These are phyloP conservation scores for Basidiobolus meristosporus DNA, from an alignment of 371 early-diverging fungal genomes.

Conservation along the genomic window DNA sequence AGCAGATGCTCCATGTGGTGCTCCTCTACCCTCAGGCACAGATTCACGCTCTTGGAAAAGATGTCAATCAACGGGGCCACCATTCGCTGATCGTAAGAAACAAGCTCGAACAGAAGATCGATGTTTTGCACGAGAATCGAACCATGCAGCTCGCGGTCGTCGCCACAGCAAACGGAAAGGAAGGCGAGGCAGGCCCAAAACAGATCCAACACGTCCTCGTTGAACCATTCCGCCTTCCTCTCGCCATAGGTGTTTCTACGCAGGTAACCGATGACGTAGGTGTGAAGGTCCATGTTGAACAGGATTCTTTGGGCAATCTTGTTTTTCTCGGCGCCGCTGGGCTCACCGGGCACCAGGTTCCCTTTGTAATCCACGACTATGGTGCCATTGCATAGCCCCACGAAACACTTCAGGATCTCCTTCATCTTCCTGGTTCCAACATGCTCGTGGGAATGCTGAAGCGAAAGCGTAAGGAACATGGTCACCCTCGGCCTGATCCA, in stretches of 20 bases:
- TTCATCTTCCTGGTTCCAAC: conserved; percentile 5
- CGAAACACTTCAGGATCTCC: conserved; percentile 10
- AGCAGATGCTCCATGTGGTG: conserved; percentile 18
- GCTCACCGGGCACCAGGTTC: not conserved
- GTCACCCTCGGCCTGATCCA: conserved; percentile 14
- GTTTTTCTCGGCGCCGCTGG: not conserved
- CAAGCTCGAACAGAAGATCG: conserved; percentile 18
- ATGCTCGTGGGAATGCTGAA: conserved; percentile 7
- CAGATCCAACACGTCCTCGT: not conserved
- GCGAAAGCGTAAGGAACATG: conserved; percentile 4
- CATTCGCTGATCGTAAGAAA: conserved; percentile 5
- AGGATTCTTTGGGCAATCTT: conserved; percentile 6
- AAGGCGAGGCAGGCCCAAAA: conserved; percentile 7
- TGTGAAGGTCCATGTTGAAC: conserved; percentile 9
- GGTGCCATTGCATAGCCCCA: conserved; percentile 10
- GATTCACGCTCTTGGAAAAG: conserved; percentile 13
- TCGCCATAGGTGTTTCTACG: not conserved
- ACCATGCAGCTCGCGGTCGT: conserved; percentile 5
- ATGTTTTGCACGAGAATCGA: conserved; percentile 14
- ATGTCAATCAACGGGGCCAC: conserved; percentile 7
- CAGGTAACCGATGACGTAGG: not conserved
- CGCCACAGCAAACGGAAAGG: conserved; percentile 1
- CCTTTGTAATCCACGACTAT: conserved; percentile 12
- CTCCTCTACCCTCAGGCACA: conserved; percentile 16
- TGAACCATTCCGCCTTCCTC: not conserved